Conservation (phyloP, 768 basidiomycete genomes). For the Mycena vitilis region DNA sequence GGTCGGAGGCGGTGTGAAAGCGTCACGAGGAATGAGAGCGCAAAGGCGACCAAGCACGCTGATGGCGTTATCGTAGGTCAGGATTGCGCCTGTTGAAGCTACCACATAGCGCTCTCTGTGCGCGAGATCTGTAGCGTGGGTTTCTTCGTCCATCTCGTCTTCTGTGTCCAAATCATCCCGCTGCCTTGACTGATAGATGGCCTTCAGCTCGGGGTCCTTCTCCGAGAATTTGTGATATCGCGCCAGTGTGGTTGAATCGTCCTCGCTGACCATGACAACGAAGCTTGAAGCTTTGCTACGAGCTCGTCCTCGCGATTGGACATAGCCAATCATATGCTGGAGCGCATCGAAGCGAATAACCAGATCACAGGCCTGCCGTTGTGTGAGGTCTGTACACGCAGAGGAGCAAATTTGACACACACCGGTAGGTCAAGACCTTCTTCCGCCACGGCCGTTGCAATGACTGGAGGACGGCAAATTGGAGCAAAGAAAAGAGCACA, state of each 20-base stretch:
- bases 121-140: conserved; percentile 65
- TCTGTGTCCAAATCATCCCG: conserved; percentile 51
- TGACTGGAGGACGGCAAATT: conserved; percentile 53
- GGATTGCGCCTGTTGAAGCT: conserved; percentile 76
- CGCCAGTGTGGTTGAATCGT: conserved; percentile 63
- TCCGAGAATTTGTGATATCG: conserved; percentile 69
- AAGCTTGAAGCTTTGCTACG: conserved; percentile 82
- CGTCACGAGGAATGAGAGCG: conserved; percentile 78
- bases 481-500: conserved; percentile 10
- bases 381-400: neutral
- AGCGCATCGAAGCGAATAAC: conserved; percentile 88
- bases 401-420: conserved; percentile 36
- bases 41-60: conserved; percentile 81
- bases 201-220: conserved; percentile 73
- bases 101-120: conserved; percentile 82
- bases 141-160: conserved; percentile 57
- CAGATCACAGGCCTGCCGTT: conserved; percentile 78
- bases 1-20: conserved; percentile 68
- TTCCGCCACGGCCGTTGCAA: conserved; percentile 90
- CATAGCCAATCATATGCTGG: conserved; percentile 86
- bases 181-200: conserved; percentile 68
- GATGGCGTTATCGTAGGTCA: conserved; percentile 84
- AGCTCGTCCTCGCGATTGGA: conserved; percentile 91
- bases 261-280: conserved; percentile 81
- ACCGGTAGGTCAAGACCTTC: conserved; percentile 93